phyloP scores from a whole-genome alignment of 345 rosid genomes.

The Acer campestre region DNA sequence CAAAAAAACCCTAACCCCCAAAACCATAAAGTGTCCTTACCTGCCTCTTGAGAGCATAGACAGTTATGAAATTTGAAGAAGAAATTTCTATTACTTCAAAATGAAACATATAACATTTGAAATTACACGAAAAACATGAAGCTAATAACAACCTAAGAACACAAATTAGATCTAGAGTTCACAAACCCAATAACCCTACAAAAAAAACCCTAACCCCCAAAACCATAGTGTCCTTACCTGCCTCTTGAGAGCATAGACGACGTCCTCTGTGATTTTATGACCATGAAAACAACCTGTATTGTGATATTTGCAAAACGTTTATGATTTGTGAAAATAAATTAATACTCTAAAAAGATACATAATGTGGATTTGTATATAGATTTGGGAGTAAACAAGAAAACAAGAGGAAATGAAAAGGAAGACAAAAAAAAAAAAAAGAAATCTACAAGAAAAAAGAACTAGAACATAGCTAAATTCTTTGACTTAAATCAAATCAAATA shows the following conservation, averaged over 20 bases:
- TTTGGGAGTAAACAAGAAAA: too few relatives aligned
- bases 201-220: slow-evolving; percentile 28
- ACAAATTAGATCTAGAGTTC: slow-evolving; percentile 21
- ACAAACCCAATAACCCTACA: neutral
- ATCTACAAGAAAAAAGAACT: too few relatives aligned
- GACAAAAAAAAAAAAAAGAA: too few relatives aligned
- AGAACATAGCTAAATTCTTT: too few relatives aligned
- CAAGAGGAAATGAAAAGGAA: too few relatives aligned
- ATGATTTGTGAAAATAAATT: too few relatives aligned
- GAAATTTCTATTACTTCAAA: neutral
- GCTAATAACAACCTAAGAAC: neutral
- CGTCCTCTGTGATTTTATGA: slow-evolving; percentile 21
- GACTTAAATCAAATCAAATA: too few relatives aligned
- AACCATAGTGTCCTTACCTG: slow-evolving; percentile 47
- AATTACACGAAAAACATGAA: neutral
- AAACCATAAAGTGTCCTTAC: slow-evolving; percentile 45
- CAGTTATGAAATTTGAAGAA: neutral
- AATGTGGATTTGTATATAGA: too few relatives aligned
- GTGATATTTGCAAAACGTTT: too few relatives aligned
- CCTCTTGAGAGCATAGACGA: slow-evolving; percentile 45
- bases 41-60: too few relatives aligned
- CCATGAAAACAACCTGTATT: too few relatives aligned
- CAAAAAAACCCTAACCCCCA: slow-evolving; percentile 25
- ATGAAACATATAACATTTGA: neutral
- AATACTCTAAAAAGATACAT: too few relatives aligned